Percentiles rank a stretch among this genome's conserved stretches.
These are phyloP conservation scores for Astrothelium macrocarpum DNA, from an alignment of 495 filamentous ascomycete genomes.

Conservation along the genomic window DNA sequence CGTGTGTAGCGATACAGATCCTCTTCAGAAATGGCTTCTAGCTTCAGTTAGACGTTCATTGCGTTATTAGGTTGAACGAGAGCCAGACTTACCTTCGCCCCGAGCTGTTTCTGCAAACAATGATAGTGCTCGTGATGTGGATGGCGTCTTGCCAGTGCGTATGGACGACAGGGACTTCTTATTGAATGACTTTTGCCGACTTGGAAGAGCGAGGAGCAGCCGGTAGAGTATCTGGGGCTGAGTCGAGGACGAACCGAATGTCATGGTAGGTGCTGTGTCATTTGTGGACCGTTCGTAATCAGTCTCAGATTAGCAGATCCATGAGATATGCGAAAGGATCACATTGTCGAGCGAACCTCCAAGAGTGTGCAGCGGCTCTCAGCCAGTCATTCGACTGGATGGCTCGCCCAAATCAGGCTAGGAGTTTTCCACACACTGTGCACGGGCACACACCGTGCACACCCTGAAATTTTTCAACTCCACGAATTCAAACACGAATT, in stretches of 20 bases:
- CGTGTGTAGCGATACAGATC: constrained; percentile 30
- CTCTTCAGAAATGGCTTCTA: constrained; percentile 19
- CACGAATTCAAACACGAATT: too few relatives aligned
- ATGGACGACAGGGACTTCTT: neutral
- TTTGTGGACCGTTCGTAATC: neutral
- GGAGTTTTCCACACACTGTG: too few relatives aligned
- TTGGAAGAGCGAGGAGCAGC: neutral
- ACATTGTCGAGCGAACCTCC: neutral
- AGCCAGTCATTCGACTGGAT: neutral
- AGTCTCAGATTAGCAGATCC: neutral
- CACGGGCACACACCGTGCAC: too few relatives aligned
- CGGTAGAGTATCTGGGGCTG: neutral
- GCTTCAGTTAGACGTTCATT: neutral
- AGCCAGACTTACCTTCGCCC: neutral
- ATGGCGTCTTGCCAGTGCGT: neutral
- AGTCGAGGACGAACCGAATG: neutral
- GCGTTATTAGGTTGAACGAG: neutral
- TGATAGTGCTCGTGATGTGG: neutral
- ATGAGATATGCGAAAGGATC: neutral
- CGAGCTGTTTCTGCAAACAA: constrained; percentile 3
- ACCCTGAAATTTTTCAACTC: too few relatives aligned
- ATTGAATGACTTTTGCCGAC: neutral
- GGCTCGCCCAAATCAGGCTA: too few relatives aligned
- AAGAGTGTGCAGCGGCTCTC: neutral
- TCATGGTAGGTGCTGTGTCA: constrained; percentile 4